A percentile compares a stretch with the other conserved stretches of the same genome.
Conservation (phyloP, 805 yeast species). For the Teunomyces pallodes region DNA sequence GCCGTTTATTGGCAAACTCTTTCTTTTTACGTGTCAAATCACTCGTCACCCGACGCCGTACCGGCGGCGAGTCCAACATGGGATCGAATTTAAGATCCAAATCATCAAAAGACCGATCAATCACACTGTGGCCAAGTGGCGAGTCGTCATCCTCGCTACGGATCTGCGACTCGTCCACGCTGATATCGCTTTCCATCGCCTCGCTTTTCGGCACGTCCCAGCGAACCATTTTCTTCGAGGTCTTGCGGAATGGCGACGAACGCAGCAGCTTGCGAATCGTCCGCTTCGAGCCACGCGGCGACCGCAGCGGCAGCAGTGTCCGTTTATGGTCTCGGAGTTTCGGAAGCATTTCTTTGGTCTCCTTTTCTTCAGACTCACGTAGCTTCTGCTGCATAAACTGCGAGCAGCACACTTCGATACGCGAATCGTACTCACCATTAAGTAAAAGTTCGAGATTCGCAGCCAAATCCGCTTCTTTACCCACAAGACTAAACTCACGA, state of each 20-base stretch:
- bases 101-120: conserved; percentile 20
- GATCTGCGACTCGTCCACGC: conserved; percentile 27
- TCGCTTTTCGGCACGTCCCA: conserved; percentile 11
- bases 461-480: background rate
- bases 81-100: conserved; percentile 29
- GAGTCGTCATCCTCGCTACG: conserved; percentile 31
- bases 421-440: no score
- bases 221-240: conserved; percentile 7
- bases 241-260: conserved; percentile 5
- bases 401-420: no score
- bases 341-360: no score
- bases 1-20: conserved; percentile 11
- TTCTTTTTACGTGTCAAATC: background rate
- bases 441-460: background rate
- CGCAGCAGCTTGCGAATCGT: conserved; percentile 11
- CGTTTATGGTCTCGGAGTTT: no score
- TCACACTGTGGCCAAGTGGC: conserved; percentile 23
- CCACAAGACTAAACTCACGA: conserved; percentile 12
- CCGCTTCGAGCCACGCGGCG: conserved; percentile 3
- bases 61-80: conserved; percentile 30
- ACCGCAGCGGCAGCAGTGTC: no score
- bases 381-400: no score
- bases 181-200: conserved; percentile 27
- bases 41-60: conserved; percentile 2
- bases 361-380: no score